phyloP scores from a whole-genome alignment of 1,284 basidiomycete species.

The Ceratobasidium sp. region DNA sequence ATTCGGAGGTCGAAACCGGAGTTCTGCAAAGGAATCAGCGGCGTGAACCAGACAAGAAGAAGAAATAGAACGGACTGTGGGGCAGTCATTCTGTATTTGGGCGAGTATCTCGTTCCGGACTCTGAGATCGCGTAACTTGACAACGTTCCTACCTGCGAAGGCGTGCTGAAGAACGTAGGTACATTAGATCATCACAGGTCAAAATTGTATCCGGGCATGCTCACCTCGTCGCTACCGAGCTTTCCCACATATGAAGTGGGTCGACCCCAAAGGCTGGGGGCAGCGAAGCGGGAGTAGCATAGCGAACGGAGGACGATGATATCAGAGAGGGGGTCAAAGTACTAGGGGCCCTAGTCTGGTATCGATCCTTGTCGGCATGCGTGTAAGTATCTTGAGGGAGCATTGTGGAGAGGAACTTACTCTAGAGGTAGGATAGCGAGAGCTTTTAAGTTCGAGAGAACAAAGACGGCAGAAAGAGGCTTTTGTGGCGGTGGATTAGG shows the following conservation, averaged over 20 bases:
- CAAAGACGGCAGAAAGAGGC: too few relatives aligned
- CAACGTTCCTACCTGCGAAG: neutral
- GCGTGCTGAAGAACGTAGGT: neutral
- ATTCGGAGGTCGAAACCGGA: neutral
- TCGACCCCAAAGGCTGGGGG: neutral
- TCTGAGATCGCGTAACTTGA: neutral
- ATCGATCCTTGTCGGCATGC: too few relatives aligned
- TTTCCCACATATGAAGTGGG: slow-evolving; percentile 2
- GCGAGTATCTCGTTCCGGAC: neutral
- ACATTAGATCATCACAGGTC: neutral
- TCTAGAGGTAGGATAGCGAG: too few relatives aligned
- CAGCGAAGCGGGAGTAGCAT: slow-evolving; percentile 2
- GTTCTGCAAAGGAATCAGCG: neutral
- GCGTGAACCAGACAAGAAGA: neutral
- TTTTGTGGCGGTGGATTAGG: too few relatives aligned
- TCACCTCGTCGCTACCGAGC: neutral
- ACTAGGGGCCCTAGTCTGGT: too few relatives aligned
- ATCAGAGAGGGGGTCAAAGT: too few relatives aligned
- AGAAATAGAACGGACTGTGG: neutral
- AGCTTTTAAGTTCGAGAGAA: too few relatives aligned
- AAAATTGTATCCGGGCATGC: neutral
- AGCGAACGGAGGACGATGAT: neutral
- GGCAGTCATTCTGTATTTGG: neutral
- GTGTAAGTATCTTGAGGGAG: too few relatives aligned
- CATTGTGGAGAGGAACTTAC: too few relatives aligned